A percentile compares a stretch with the other conserved stretches of the same genome.
These are phyloP conservation scores for Polysphondylium violaceum DNA, from an alignment of 78 protist genomes.

Conservation along the genomic window DNA sequence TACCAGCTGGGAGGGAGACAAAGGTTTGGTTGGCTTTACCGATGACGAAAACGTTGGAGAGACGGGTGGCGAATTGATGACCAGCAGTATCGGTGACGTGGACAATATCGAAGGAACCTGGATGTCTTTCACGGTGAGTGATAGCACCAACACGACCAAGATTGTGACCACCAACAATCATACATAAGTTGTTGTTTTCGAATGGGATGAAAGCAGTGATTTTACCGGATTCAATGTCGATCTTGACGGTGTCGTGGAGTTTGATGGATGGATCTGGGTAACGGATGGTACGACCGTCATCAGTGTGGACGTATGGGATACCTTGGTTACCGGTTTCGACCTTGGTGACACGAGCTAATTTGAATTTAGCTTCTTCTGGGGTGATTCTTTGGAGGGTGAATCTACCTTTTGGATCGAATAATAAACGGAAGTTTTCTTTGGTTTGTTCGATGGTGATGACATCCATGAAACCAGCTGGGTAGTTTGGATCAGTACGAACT, in stretches of 20 bases:
- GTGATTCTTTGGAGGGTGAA: constrained; percentile 96
- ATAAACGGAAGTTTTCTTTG: constrained; percentile 98
- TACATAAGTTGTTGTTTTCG: constrained; percentile 91
- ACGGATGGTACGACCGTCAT: constrained; percentile 99
- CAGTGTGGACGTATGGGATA: constrained; percentile 97
- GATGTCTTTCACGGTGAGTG: constrained; percentile 93
- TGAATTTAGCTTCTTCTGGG: constrained; percentile 96
- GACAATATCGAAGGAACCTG: constrained; percentile 98
- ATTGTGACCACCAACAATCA: constrained; percentile 99
- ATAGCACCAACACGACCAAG: constrained; percentile 99
- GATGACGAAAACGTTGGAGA: constrained; percentile 97
- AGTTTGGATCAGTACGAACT: constrained; percentile 97
- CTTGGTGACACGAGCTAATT: constrained; percentile 93
- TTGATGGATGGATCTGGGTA: constrained; percentile 98
- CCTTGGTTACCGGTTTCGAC: constrained; percentile 86
- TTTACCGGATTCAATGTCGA: constrained; percentile 91
- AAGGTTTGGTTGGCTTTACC: constrained; percentile 94
- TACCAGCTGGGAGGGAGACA: constrained; percentile 96
- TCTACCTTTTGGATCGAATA: constrained; percentile 99
- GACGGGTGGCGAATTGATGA: constrained; percentile 98
- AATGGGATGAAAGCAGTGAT: constrained; percentile 76
- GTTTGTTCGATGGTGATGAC: constrained; percentile 97
- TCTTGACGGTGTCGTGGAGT: constrained; percentile 95
- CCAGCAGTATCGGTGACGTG: constrained; percentile 96
- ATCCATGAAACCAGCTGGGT: constrained; percentile 99